Conservation (phyloP, 2,329 filamentous ascomycete species). For the Colletotrichum horii region DNA sequence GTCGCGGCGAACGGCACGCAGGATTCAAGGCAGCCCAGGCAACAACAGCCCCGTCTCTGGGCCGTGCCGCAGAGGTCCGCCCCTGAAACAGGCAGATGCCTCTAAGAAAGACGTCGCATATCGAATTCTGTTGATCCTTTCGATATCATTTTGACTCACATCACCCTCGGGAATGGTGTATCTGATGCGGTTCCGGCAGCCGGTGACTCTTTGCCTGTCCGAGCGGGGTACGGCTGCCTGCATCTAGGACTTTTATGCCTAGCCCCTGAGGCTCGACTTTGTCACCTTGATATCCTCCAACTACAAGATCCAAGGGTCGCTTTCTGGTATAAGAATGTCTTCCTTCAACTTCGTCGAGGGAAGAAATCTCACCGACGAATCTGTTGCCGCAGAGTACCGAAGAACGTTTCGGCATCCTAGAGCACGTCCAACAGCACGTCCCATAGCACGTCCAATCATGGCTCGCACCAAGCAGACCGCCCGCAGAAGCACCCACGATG, state of each 20-base stretch:
- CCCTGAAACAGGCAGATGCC: not conserved
- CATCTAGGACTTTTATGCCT: not conserved
- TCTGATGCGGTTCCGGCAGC: not conserved
- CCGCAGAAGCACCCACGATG: not conserved
- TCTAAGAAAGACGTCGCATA: not conserved
- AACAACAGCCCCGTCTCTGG: not conserved
- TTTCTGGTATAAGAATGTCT: not conserved
- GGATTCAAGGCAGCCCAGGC: not conserved
- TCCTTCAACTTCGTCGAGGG: not conserved
- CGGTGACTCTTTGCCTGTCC: constrained; percentile 8
- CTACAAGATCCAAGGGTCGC: not conserved
- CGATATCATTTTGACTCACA: not conserved
- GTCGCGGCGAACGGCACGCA: not conserved
- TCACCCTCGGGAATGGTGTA: not conserved
- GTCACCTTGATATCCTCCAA: not conserved
- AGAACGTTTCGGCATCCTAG: no score
- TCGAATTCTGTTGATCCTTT: not conserved
- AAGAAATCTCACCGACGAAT: not conserved
- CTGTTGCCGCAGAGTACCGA: no score
- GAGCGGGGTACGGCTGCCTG: constrained; percentile 13
- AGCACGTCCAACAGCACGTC: not conserved
- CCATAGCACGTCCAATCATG: not conserved
- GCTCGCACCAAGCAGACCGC: not conserved
- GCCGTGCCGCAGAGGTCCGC: not conserved
- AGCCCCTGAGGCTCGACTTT: not conserved